These are phyloP conservation scores for Yamadazyma triangularis DNA, from an alignment of 1,139 yeast genomes.

Conservation along the genomic window DNA sequence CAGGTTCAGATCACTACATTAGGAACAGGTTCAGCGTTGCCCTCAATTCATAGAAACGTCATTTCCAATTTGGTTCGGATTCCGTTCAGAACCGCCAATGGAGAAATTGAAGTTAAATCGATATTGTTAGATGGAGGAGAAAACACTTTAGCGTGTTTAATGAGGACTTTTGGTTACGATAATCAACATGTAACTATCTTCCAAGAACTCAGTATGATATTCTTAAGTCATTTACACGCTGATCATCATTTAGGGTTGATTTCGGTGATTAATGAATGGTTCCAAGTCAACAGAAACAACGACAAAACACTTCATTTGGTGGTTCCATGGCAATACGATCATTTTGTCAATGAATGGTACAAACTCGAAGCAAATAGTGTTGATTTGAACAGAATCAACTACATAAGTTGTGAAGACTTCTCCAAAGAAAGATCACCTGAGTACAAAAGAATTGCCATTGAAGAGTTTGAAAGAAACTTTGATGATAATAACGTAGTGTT, in stretches of 20 bases:
- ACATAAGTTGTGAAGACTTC: slow-evolving; percentile 68
- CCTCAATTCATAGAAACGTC: slow-evolving; percentile 81
- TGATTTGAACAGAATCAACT: slow-evolving; percentile 41
- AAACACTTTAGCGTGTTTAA: slow-evolving; percentile 73
- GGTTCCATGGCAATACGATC: slow-evolving; percentile 71
- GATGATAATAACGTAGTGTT: slow-evolving; percentile 16
- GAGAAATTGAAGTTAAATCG: slow-evolving; percentile 32
- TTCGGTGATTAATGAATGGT: slow-evolving; percentile 70
- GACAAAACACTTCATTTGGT: slow-evolving; percentile 47
- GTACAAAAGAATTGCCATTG: slow-evolving; percentile 23
- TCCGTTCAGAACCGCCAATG: slow-evolving; percentile 39
- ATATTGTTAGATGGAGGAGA: slow-evolving; percentile 89
- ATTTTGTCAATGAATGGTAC: slow-evolving; percentile 70
- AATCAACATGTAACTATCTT: slow-evolving; percentile 34
- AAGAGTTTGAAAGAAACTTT: slow-evolving; percentile 28
- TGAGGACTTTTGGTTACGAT: slow-evolving; percentile 55
- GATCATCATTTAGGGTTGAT: slow-evolving; percentile 91
- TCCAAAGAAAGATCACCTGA: slow-evolving; percentile 23
- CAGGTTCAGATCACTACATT: slow-evolving; percentile 71
- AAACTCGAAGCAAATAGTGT: slow-evolving; percentile 43
- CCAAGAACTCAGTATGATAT: slow-evolving; percentile 58
- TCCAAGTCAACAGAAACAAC: slow-evolving; percentile 28
- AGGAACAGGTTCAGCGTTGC: slow-evolving; percentile 95
- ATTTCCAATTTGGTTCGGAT: slow-evolving; percentile 70
- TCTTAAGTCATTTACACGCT: slow-evolving; percentile 90